phyloP scores from a whole-genome alignment of 2,329 filamentous ascomycete genomes.

The Graphiopsis chlorocephala region DNA sequence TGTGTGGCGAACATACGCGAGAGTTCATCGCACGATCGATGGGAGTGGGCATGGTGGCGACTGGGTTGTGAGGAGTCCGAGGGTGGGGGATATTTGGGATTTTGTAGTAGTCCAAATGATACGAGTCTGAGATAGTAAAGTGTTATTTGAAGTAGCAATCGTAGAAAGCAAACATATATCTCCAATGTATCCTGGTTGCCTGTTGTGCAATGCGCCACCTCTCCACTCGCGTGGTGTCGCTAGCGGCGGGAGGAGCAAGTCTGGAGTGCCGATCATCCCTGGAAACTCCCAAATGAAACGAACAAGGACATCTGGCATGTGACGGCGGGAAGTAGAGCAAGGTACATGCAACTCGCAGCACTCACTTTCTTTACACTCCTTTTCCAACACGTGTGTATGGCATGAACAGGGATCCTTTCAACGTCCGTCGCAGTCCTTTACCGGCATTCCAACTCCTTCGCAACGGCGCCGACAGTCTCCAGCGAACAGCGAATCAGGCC shows the following conservation, averaged over 20 bases:
- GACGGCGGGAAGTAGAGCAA: not conserved
- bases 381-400: slow-evolving; percentile 15
- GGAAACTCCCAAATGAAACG: slow-evolving; percentile 5
- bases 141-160: not conserved
- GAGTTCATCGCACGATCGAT: slow-evolving; percentile 48
- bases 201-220: not conserved
- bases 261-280: slow-evolving; percentile 14
- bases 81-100: not conserved
- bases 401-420: slow-evolving; percentile 49
- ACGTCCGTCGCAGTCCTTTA: slow-evolving; percentile 35
- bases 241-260: not conserved
- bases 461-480: slow-evolving; percentile 17
- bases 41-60: slow-evolving; percentile 46
- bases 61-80: not conserved
- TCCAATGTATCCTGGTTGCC: not conserved
- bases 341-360: not conserved
- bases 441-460: slow-evolving; percentile 25
- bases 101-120: not conserved
- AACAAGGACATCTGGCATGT: slow-evolving; percentile 17
- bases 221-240: not conserved
- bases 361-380: not conserved
- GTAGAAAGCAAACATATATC: not conserved
- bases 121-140: not conserved
- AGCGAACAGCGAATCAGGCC: slow-evolving; percentile 13
- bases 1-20: slow-evolving; percentile 34